Percentiles rank a stretch among this genome's conserved stretches.
phyloP scores from a whole-genome alignment of 371 early-diverging fungal species.

The Sporodiniella umbellata region DNA sequence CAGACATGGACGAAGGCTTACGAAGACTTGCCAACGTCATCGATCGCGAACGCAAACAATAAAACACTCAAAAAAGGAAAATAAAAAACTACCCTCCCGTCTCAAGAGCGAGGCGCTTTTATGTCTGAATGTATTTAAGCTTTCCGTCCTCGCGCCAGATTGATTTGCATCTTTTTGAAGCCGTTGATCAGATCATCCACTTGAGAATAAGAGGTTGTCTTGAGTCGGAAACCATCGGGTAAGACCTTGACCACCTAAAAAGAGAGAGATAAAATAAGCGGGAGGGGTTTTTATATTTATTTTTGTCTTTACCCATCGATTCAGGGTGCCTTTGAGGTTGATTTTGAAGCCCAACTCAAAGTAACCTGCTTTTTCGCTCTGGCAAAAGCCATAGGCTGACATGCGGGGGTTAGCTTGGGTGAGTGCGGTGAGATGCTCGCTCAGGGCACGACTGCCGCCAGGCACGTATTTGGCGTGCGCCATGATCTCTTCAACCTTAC shows the following conservation, averaged over 20 bases:
- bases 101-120: no score
- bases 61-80: no score
- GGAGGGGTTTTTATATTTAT: not conserved
- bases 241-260: constrained; percentile 56
- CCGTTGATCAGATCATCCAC: constrained; percentile 64
- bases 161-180: constrained; percentile 47
- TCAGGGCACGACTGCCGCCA: constrained; percentile 37
- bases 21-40: constrained; percentile 50
- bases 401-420: constrained; percentile 51
- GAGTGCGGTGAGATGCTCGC: constrained; percentile 30
- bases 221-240: constrained; percentile 61
- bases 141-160: constrained; percentile 12
- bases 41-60: constrained; percentile 17
- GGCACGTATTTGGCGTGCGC: constrained; percentile 61
- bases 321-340: constrained; percentile 30
- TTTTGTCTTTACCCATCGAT: constrained; percentile 35
- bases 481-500: constrained; percentile 65
- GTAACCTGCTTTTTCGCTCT: constrained; percentile 48
- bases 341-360: constrained; percentile 52
- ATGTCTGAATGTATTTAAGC: not conserved
- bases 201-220: constrained; percentile 54
- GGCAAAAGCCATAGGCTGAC: constrained; percentile 57
- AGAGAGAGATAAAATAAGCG: not conserved
- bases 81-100: no score
- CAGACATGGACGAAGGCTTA: constrained; percentile 64